These are phyloP conservation scores for Dactylis glomerata DNA, from an alignment of 176 grass and related monocot species.

Conservation along the genomic window DNA sequence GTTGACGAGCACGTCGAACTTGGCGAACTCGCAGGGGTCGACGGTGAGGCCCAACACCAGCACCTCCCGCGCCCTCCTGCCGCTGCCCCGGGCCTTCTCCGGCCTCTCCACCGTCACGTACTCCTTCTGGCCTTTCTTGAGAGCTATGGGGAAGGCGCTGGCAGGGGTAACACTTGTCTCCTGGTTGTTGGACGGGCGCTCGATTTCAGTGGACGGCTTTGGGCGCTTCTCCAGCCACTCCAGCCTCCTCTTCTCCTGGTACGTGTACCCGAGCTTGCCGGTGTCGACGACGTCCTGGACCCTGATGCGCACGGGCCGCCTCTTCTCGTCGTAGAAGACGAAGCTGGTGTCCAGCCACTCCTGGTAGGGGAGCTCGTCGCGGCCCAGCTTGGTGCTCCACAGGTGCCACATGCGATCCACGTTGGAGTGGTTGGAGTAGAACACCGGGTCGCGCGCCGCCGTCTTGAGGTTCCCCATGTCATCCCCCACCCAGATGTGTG, in stretches of 20 bases:
- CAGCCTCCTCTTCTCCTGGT: neutral
- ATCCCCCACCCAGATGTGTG: neutral
- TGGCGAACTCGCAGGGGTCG: neutral
- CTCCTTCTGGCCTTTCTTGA: neutral
- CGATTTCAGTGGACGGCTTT: neutral
- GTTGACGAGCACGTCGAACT: conserved; percentile 12
- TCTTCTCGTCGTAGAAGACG: neutral
- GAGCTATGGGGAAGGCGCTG: neutral
- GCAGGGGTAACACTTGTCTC: neutral
- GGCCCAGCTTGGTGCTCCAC: neutral
- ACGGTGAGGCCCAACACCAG: neutral
- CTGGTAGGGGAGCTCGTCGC: neutral
- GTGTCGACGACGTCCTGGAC: neutral
- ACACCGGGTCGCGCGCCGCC: conserved; percentile 1
- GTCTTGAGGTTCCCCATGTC: conserved; percentile 30
- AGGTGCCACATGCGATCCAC: conserved; percentile 41
- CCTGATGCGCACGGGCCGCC: neutral
- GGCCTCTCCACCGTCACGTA: neutral
- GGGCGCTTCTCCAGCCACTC: neutral
- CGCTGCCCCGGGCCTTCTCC: neutral
- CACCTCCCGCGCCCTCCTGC: neutral
- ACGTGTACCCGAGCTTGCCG: neutral
- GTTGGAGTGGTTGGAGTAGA: conserved; percentile 41
- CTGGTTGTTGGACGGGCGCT: neutral
- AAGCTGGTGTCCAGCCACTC: conserved; percentile 10